Base-by-base conservation (phyloP, 1,284 basidiomycete genomes). In the Pisolithus thermaeus region DNA sequence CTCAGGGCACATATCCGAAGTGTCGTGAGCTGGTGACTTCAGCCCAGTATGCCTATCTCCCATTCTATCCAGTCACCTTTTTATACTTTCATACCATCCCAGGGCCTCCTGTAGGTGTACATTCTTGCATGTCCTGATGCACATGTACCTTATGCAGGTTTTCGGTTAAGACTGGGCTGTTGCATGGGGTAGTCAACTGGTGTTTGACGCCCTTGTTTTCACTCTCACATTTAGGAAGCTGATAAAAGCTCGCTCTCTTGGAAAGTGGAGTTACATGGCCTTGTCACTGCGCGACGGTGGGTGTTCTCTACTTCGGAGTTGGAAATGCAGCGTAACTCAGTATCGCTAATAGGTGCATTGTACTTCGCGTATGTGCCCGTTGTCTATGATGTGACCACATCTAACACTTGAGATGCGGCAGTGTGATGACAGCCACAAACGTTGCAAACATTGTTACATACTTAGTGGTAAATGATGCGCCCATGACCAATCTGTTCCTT, bases 381-480 rank as follows among this genome's bases (percentile, higher is more conserved):
- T 23, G 7, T 42, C 7, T 20, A 5, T 16, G 20, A 22, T 4
- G 4, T 7, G 41, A 22, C 16, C 8, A n/a, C 20, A 12, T 5
- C 38, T 40, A 5, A 32, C 5, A 7, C 7, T 14, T 16, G 36
- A 7, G 8, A 14, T 49, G 22, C n/a, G 11, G 2, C 39, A 50
- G 48, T 27, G 28, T 42, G 7, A 50, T 50, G 48, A 28, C 48
- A 12, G 28, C 28, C n/a, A 23, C 23, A 6, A 50, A 50, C 18
- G 39, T 43, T 7, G 32, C 30, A 32, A 50, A 50, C 20, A 43
- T 50, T 11, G n/a, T 9, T 20, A 50, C 40, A 5, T 42, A 42
- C 35, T 22, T 50, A 9, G 48, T 50, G 35, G 11, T 25, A 25
- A 43, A 4, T 25, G 8, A 16, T 23, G 23, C 22, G 16, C 20